Evolutionary conservation across 805 yeast species (phyloP).

Genomic region (Saccharomyces eubayanus): DNA sequence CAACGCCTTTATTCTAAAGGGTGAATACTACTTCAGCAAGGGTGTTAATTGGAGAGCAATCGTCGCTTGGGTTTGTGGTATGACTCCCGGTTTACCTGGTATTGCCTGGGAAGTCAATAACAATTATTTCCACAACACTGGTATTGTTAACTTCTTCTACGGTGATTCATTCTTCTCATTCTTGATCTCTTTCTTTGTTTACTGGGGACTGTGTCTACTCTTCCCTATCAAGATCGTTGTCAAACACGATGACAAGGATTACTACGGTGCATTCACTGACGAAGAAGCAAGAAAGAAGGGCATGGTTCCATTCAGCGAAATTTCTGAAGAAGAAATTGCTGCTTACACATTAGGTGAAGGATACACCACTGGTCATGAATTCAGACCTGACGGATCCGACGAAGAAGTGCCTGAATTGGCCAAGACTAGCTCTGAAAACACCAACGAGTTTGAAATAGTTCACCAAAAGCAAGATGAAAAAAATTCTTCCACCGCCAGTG

Average conservation of each 20-base stretch:
- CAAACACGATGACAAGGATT: slow-evolving; percentile 34
- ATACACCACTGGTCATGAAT: slow-evolving; percentile 10
- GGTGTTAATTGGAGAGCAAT: slow-evolving; percentile 37
- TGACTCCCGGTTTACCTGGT: slow-evolving; percentile 46
- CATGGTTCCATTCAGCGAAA: slow-evolving; percentile 29
- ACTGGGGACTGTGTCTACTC: slow-evolving; percentile 30
- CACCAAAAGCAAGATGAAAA: background rate
- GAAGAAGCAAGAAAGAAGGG: slow-evolving; percentile 30
- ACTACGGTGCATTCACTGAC: slow-evolving; percentile 33
- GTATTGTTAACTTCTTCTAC: slow-evolving; percentile 37
- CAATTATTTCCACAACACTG: slow-evolving; percentile 24
- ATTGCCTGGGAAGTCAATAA: slow-evolving; percentile 32
- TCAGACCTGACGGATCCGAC: background rate
- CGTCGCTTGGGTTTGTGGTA: slow-evolving; percentile 29
- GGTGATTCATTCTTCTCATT: slow-evolving; percentile 40
- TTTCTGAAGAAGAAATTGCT: slow-evolving; percentile 20
- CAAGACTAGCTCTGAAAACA: background rate
- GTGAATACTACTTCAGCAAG: slow-evolving; percentile 32
- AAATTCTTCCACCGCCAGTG: background rate
- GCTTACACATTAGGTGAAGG: slow-evolving; percentile 3
- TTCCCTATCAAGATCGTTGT: slow-evolving; percentile 33
- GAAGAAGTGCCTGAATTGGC: background rate
- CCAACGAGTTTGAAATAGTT: background rate
- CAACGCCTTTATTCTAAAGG: slow-evolving; percentile 20
- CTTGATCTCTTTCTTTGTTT: slow-evolving; percentile 32